phyloP scores from a whole-genome alignment of 306 rosid species.

The Astragalus membranaceus region DNA sequence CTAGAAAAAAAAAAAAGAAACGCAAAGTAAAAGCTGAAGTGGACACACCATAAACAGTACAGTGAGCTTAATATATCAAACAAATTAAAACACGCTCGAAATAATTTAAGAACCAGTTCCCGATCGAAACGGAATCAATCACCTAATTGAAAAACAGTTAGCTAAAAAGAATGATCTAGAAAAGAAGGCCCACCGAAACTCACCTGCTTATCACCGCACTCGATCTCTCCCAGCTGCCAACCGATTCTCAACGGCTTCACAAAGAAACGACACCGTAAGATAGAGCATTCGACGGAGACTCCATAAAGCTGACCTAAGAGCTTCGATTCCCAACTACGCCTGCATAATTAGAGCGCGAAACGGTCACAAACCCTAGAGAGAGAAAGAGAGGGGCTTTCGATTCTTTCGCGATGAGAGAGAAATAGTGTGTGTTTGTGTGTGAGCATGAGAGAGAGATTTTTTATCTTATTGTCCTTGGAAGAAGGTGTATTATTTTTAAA shows the following conservation, averaged over 20 bases:
- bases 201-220: slow-evolving; percentile 21
- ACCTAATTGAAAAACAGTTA: slow-evolving; percentile 6
- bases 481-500: slow-evolving; percentile 16
- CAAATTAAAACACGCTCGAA: slow-evolving; percentile 28
- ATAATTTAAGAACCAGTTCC: background rate
- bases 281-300: slow-evolving; percentile 22
- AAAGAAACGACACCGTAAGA: slow-evolving; percentile 16
- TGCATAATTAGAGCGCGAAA: slow-evolving; percentile 53
- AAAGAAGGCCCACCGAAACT: slow-evolving; percentile 26
- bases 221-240: slow-evolving; percentile 23
- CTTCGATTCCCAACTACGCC: slow-evolving; percentile 29
- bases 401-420: slow-evolving; percentile 26
- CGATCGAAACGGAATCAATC: slow-evolving; percentile 33
- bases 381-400: slow-evolving; percentile 59
- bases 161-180: slow-evolving; percentile 1
- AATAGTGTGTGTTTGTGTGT: background rate
- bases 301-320: slow-evolving; percentile 17
- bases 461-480: slow-evolving; percentile 41
- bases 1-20: slow-evolving; percentile 26
- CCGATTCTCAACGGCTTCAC: slow-evolving; percentile 50
- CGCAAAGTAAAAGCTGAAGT: slow-evolving; percentile 45
- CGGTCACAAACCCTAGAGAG: slow-evolving; percentile 74
- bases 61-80: slow-evolving; percentile 31
- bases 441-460: slow-evolving; percentile 28
- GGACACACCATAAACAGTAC: slow-evolving; percentile 62